Percentiles rank a stretch among this genome's conserved stretches.
phyloP scores from a whole-genome alignment of 768 basidiomycete genomes.

The Hypsizygus marmoreus region DNA sequence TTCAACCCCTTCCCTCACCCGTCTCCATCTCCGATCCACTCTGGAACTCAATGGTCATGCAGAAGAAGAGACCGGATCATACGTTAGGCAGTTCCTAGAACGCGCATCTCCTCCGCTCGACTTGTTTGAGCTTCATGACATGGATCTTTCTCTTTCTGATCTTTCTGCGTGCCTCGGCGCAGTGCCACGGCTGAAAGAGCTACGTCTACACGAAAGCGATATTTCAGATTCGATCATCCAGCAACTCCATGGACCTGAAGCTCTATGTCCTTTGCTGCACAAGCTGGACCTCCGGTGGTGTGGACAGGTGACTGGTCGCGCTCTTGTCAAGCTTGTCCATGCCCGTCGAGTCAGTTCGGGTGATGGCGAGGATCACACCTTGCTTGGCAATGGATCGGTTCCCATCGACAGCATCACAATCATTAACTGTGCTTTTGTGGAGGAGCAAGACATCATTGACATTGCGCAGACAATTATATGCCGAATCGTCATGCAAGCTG shows the following conservation, averaged over 20 bases:
- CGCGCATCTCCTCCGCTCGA: constrained; percentile 31
- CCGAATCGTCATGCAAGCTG: constrained; percentile 41
- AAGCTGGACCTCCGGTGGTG: constrained; percentile 63
- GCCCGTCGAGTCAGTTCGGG: constrained; percentile 29
- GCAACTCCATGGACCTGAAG: constrained; percentile 37
- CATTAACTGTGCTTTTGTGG: constrained; percentile 59
- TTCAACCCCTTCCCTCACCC: constrained; percentile 33
- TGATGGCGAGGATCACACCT: neutral
- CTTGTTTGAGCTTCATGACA: constrained; percentile 24
- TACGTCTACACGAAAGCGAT: constrained; percentile 60
- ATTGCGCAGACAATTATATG: constrained; percentile 50
- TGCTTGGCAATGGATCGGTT: constrained; percentile 8
- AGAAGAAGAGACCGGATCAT: constrained; percentile 31
- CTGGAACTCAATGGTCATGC: constrained; percentile 31
- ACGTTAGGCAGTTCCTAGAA: constrained; percentile 20
- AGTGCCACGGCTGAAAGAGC: constrained; percentile 43
- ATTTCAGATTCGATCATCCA: constrained; percentile 48
- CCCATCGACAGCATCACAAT: constrained; percentile 48
- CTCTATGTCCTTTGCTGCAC: constrained; percentile 48
- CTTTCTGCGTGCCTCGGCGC: constrained; percentile 24
- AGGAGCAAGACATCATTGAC: constrained; percentile 53
- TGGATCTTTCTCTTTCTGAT: constrained; percentile 24
- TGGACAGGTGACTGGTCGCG: constrained; percentile 49
- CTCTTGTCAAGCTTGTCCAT: constrained; percentile 50
- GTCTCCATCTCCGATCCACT: constrained; percentile 43